A percentile compares a stretch with the other conserved stretches of the same genome.
phyloP scores from a whole-genome alignment of 352 stramenopile species.

The Phytophthora multivora region DNA sequence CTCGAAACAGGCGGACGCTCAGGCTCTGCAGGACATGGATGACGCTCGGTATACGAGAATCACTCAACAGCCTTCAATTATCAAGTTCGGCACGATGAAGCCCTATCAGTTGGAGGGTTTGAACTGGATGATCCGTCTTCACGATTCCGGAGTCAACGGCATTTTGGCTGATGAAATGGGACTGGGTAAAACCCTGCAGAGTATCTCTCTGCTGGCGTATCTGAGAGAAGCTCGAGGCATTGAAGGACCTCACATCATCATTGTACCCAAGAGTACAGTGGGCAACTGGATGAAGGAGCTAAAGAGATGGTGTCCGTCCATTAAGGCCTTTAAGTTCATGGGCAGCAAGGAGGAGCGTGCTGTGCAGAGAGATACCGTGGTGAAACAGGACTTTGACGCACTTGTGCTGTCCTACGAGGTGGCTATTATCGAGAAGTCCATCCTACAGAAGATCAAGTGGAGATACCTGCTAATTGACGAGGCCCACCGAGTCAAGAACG shows the following conservation, averaged over 20 bases:
- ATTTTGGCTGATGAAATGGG: slow-evolving; percentile 91
- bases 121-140: slow-evolving; percentile 94
- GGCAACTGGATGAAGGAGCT: slow-evolving; percentile 99
- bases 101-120: slow-evolving; percentile 88
- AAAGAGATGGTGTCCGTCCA: slow-evolving; percentile 95
- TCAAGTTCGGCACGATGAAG: slow-evolving; percentile 90
- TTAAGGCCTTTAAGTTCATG: slow-evolving; percentile 97
- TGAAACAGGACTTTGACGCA: slow-evolving; percentile 91
- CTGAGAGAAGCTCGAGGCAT: slow-evolving; percentile 94
- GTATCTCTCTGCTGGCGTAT: slow-evolving; percentile 97
- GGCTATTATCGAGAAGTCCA: slow-evolving; percentile 94
- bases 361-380: slow-evolving; percentile 88
- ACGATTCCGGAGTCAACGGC: slow-evolving; percentile 89
- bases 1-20: slow-evolving; percentile 71
- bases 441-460: slow-evolving; percentile 95
- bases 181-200: slow-evolving; percentile 97
- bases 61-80: slow-evolving; percentile 80
- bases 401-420: slow-evolving; percentile 93
- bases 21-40: slow-evolving; percentile 77
- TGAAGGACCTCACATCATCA: slow-evolving; percentile 97
- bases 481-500: slow-evolving; percentile 99
- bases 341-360: slow-evolving; percentile 94
- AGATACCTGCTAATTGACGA: slow-evolving; percentile 99
- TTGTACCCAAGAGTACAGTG: slow-evolving; percentile 98
- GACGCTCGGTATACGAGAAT: slow-evolving; percentile 82